Evolutionary conservation across 345 rosid genomes (phyloP).

Genomic region (Trapa incisa): DNA sequence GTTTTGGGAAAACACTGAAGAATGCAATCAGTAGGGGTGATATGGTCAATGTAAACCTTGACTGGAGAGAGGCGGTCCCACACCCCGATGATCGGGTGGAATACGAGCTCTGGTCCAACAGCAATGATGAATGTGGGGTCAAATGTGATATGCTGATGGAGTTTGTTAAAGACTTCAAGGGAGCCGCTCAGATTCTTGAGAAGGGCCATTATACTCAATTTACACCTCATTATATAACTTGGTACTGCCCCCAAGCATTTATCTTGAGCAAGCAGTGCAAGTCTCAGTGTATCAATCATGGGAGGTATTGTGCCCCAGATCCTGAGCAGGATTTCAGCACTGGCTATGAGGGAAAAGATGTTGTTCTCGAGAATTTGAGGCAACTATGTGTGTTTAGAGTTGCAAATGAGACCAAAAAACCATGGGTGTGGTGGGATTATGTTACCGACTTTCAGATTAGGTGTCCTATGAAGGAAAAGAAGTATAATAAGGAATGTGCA

Average conservation of each 20-base stretch:
- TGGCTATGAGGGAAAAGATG: slow-evolving; percentile 91
- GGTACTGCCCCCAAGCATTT: slow-evolving; percentile 93
- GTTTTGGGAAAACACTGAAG: slow-evolving; percentile 61
- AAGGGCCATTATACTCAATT: slow-evolving; percentile 89
- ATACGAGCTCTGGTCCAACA: slow-evolving; percentile 88
- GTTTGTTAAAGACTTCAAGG: slow-evolving; percentile 75
- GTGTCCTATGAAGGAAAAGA: slow-evolving; percentile 94
- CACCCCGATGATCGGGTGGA: slow-evolving; percentile 98
- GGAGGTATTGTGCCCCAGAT: slow-evolving; percentile 97
- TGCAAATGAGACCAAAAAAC: slow-evolving; percentile 64
- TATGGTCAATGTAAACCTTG: slow-evolving; percentile 92
- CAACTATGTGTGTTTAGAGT: slow-evolving; percentile 82
- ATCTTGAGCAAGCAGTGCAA: slow-evolving; percentile 78
- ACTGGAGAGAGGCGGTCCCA: slow-evolving; percentile 98
- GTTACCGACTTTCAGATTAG: slow-evolving; percentile 90
- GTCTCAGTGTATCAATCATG: slow-evolving; percentile 92
- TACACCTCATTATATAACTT: slow-evolving; percentile 93
- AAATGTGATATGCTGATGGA: slow-evolving; percentile 90
- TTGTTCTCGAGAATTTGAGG: slow-evolving; percentile 79
- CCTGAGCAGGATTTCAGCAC: slow-evolving; percentile 92
- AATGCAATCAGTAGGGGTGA: slow-evolving; percentile 52
- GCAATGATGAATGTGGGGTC: slow-evolving; percentile 89
- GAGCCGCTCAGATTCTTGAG: slow-evolving; percentile 85
- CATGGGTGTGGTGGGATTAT: slow-evolving; percentile 99
- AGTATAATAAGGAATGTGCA: slow-evolving; percentile 79